Evolutionary conservation across 192 early-diverging fungal genomes (phyloP), one percentile per base, ranked within the genome.

Genomic region (Coemansia sp.): DNA sequence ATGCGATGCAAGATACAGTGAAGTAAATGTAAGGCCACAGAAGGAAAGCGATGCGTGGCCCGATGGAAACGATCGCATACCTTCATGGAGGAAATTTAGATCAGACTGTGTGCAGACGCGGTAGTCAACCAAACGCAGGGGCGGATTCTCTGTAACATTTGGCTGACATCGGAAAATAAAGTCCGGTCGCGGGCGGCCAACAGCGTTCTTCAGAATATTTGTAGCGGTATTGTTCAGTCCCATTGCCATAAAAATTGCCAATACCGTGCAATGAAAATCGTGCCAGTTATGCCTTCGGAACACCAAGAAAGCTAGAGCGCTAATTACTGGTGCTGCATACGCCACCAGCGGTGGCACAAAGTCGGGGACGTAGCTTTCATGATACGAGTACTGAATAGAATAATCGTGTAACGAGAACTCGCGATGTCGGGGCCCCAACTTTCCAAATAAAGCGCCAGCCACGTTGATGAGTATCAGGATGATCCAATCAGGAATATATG

Each of bases 31-130:
- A 26, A 92, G 63, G 3, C 90, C 90, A 21, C 85, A 87, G 73
- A 90, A 90, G 3, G 85, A 82, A 55, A 87, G 84, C 18, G 88
- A 89, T 2, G 95, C 85, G 62, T 97, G 95, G 10, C 95, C 95
- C 7, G 88, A 90, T 1, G 89, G 89, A 58, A 95, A 97, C 50
- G 85, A 87, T 69, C 88, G 89, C 66, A 93, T 89, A 4, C 91
- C 93, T 49, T 94, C 91, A 51, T 49, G 71, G 49, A 95, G 67
- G 0, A 84, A 48, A 18, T 66, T 61, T 19, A 78, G 55, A 18
- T 84, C 73, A 9, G 80, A 73, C 56, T 80, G 80, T 16, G 84
- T 86, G 56, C 90, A 92, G 49, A 90, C 84, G 7, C 68, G 71
- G 24, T 73, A 83, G 62, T 83, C 84, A 7, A 85, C 84, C 31